phyloP scores from a whole-genome alignment of 2,329 filamentous ascomycete species.

The Myrmaecium sp. region DNA sequence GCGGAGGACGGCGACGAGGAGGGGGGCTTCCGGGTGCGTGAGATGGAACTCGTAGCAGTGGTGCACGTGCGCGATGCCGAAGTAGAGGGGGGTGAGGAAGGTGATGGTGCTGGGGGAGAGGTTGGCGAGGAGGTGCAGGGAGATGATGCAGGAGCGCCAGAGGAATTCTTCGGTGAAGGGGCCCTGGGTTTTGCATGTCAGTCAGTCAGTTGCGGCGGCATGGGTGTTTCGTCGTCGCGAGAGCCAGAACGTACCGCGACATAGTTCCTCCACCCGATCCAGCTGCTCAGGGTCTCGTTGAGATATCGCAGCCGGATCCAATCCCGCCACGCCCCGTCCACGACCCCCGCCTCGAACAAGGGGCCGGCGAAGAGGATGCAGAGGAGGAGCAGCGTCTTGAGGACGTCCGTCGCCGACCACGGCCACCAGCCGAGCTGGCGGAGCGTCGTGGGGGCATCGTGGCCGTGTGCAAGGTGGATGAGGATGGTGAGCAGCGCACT shows the following conservation, averaged over 20 bases:
- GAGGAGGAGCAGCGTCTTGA: constrained; percentile 51
- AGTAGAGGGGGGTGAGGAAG: constrained; percentile 73
- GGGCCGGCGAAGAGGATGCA: constrained; percentile 68
- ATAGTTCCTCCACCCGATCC: constrained; percentile 74
- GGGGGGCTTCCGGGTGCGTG: constrained; percentile 54
- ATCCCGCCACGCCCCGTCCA: constrained; percentile 50
- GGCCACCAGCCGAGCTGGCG: constrained; percentile 73
- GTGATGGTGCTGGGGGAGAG: constrained; percentile 39
- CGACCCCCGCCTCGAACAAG: constrained; percentile 60
- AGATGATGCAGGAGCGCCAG: constrained; percentile 75
- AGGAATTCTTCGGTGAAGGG: constrained; percentile 86
- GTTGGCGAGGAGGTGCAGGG: constrained; percentile 59
- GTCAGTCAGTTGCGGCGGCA: background rate
- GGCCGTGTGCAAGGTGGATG: constrained; percentile 41
- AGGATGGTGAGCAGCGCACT: constrained; percentile 51
- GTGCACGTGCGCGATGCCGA: constrained; percentile 84
- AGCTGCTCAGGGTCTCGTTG: constrained; percentile 47
- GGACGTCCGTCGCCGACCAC: constrained; percentile 45
- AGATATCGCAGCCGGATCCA: constrained; percentile 43
- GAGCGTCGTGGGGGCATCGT: constrained; percentile 40
- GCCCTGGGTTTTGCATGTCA: constrained; percentile 27
- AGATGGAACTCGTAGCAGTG: constrained; percentile 91
- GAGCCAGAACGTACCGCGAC: constrained; percentile 55
- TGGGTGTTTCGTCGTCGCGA: background rate
- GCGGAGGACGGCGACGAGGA: constrained; percentile 46